Percentiles rank a stretch among this genome's conserved stretches.
Conservation (phyloP, 2,329 filamentous ascomycete genomes). For the Beauveria medogensis region DNA sequence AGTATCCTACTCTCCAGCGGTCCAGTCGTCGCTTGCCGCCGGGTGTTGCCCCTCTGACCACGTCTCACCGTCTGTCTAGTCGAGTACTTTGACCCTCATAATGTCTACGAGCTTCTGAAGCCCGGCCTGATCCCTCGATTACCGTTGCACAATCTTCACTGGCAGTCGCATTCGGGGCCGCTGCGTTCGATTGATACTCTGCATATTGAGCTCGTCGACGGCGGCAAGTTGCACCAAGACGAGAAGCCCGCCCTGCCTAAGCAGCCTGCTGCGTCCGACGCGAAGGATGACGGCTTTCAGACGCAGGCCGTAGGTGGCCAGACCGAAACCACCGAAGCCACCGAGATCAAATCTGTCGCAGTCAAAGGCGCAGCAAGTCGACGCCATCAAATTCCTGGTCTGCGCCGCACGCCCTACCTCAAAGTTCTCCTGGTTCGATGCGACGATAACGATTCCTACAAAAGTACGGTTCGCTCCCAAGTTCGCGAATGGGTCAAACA, state of each 20-base stretch:
- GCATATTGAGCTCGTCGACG: slow-evolving; percentile 76
- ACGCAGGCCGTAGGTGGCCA: slow-evolving; percentile 43
- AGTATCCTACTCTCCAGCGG: slow-evolving; percentile 11
- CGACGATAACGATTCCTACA: slow-evolving; percentile 94
- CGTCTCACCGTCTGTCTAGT: slow-evolving; percentile 42
- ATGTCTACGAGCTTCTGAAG: slow-evolving; percentile 75
- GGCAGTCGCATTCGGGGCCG: slow-evolving; percentile 90
- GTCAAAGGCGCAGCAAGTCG: slow-evolving; percentile 37
- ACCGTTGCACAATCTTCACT: slow-evolving; percentile 85
- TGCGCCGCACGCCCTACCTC: slow-evolving; percentile 87
- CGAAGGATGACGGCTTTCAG: slow-evolving; percentile 52
- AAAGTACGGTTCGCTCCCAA: slow-evolving; percentile 65
- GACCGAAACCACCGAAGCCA: slow-evolving; percentile 29
- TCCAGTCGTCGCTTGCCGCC: too few relatives aligned
- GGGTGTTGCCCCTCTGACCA: not conserved
- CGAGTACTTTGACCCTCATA: slow-evolving; percentile 91
- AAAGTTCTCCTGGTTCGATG: slow-evolving; percentile 85
- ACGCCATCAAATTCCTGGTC: slow-evolving; percentile 88
- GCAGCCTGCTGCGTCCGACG: slow-evolving; percentile 26
- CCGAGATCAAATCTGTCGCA: slow-evolving; percentile 27
- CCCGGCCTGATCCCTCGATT: slow-evolving; percentile 70
- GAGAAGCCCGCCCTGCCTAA: slow-evolving; percentile 25
- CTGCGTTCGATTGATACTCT: slow-evolving; percentile 89
- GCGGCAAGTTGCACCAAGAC: slow-evolving; percentile 35
- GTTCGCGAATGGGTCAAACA: slow-evolving; percentile 87